A percentile compares a stretch with the other conserved stretches of the same genome.
phyloP scores from a whole-genome alignment of 176 grass and related monocot genomes.

The Carex littledalei region DNA sequence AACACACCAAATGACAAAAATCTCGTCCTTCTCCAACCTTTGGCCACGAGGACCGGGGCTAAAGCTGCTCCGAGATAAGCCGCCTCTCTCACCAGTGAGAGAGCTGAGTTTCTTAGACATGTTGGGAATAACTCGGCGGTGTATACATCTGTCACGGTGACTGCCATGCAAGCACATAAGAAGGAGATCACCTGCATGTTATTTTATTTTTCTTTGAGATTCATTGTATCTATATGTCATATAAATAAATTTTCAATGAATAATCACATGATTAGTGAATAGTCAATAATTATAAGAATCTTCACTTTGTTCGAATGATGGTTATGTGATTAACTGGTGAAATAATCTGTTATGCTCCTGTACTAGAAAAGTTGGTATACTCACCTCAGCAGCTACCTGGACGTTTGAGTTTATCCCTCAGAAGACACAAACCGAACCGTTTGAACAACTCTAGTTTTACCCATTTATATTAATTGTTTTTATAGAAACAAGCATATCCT shows the following conservation, averaged over 20 bases:
- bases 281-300: background rate
- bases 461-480: too few species aligned
- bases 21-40: constrained; percentile 34
- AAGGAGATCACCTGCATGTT: constrained; percentile 30
- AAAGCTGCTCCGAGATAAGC: constrained; percentile 49
- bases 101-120: constrained; percentile 63
- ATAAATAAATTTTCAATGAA: background rate
- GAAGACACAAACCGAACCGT: constrained; percentile 35
- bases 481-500: constrained; percentile 19
- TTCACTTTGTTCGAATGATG: background rate
- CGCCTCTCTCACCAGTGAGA: constrained; percentile 53
- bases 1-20: constrained; percentile 52
- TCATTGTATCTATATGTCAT: background rate
- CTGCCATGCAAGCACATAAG: constrained; percentile 54
- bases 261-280: background rate
- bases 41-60: constrained; percentile 52
- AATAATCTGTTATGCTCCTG: background rate
- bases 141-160: constrained; percentile 47
- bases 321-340: background rate
- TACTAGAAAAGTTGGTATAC: background rate
- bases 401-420: constrained; percentile 8
- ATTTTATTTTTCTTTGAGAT: background rate
- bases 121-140: constrained; percentile 77
- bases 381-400: constrained; percentile 40
- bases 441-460: too few species aligned